Evolutionary conservation across 306 rosid species (phyloP), one percentile per base, ranked within the genome.

Genomic region (Urtica urens): DNA sequence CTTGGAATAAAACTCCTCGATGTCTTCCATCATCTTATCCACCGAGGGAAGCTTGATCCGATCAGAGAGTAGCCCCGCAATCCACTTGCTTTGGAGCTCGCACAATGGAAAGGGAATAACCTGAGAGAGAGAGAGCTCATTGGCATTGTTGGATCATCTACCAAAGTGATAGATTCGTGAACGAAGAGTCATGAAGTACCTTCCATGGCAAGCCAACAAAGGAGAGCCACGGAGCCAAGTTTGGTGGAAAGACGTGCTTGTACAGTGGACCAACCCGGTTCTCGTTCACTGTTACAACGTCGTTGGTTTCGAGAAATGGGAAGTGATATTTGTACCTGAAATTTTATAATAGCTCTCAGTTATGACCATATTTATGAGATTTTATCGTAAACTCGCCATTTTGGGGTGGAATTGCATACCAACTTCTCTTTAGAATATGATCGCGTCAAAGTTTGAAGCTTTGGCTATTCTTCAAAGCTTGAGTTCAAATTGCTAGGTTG

Each of bases 21-120:
- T 74, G 51, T 87, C 87, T 57, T 72, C 58, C 50, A 34, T n/a
- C 96, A 87, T 87, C 31, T 75, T 77, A 58, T 87, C 79, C 57
- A 62, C 34, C 7, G 79, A 69, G 40, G 96, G 94, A 69, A 87
- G 94, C 22, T 52, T 49, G 46, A 87, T 31, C 53, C 85, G 73
- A 54, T 75, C 67, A 7, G 96, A 82, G 50, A 87, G 70, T 49
- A 68, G 46, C 43, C 82, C 68, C 25, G 96, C 94, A 38, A 87
- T 70, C 96, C 96, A 87, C 59, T 73, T 75, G 79, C 93, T 64
- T 64, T 87, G 96, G 40, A 75, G 63, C 67, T 87, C 93, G 38
- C 31, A 58, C 70, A 77, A 2, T 52, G 68, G 58, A 46, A 87
- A 80, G 34, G 87, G 84, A 58, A n/a, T 25, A 58, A 54, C 78